phyloP scores from a whole-genome alignment of 192 early-diverging fungal species.

The Thoreauomyces humboldtii region DNA sequence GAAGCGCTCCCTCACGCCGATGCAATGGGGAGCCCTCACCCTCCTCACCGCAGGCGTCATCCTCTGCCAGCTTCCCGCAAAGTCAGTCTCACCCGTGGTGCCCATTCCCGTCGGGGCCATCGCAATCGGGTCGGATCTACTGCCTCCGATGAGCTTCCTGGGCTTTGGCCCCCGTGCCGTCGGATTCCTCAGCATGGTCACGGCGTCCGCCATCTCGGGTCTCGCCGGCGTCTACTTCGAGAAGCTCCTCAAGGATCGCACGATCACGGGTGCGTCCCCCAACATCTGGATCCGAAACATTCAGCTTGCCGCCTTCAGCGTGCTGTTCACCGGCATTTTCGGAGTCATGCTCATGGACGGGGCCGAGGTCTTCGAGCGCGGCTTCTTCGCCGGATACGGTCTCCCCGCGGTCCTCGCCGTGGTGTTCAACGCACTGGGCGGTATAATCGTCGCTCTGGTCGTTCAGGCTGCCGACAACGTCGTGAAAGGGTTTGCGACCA shows the following conservation, averaged over 20 bases:
- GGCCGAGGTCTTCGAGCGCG: neutral
- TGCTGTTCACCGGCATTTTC: neutral
- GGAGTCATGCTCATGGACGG: neutral
- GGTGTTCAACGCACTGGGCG: neutral
- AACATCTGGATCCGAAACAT: constrained; percentile 9
- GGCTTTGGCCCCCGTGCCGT: neutral
- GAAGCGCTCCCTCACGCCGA: neutral
- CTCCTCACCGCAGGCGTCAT: neutral
- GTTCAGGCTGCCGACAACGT: constrained; percentile 7
- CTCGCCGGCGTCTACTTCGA: constrained; percentile 7
- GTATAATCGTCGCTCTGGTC: constrained; percentile 2
- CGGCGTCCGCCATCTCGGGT: neutral
- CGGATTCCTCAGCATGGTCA: constrained; percentile 3
- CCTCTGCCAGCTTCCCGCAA: neutral
- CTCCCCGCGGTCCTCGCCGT: neutral
- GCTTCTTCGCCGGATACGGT: constrained; percentile 11
- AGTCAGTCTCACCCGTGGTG: neutral
- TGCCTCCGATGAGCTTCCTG: too few species aligned
- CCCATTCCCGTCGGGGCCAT: neutral
- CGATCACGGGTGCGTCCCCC: neutral
- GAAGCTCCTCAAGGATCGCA: neutral
- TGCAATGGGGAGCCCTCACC: neutral
- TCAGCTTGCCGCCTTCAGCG: constrained; percentile 5
- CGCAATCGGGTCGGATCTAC: neutral
- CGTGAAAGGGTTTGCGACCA: constrained; percentile 3